These are phyloP conservation scores for Colletotrichum agaves DNA, from an alignment of 2,329 filamentous ascomycete species.

Conservation along the genomic window DNA sequence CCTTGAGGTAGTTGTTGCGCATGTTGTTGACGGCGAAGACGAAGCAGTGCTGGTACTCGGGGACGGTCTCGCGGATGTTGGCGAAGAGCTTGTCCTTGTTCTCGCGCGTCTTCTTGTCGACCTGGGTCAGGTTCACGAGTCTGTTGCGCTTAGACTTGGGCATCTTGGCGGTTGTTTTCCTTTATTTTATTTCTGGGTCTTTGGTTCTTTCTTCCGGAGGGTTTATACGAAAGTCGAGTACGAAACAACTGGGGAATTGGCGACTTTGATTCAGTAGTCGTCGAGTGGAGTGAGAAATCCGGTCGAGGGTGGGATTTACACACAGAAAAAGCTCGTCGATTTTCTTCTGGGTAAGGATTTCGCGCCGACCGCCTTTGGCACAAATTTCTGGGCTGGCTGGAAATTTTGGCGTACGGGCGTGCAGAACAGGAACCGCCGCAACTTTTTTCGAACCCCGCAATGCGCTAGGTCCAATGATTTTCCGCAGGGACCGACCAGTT, in stretches of 20 bases:
- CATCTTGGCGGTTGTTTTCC: constrained; percentile 66
- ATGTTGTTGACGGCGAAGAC: constrained; percentile 96
- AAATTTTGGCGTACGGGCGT: constrained; percentile 32
- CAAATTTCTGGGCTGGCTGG: constrained; percentile 25
- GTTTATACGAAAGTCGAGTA: not conserved
- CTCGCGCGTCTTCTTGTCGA: constrained; percentile 91
- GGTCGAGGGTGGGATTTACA: constrained; percentile 2
- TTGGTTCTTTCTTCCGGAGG: constrained; percentile 11
- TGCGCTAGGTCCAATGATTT: constrained; percentile 39
- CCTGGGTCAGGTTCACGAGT: constrained; percentile 90
- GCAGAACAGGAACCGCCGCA: constrained; percentile 18
- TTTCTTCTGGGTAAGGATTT: constrained; percentile 30
- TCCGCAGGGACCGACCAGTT: constrained; percentile 34
- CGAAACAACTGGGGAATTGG: not conserved
- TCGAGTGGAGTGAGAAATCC: no score
- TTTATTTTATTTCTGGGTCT: constrained; percentile 6
- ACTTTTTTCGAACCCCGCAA: constrained; percentile 41
- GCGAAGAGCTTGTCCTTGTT: constrained; percentile 90
- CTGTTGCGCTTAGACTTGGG: constrained; percentile 95
- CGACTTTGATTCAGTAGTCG: not conserved
- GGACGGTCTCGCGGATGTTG: constrained; percentile 86
- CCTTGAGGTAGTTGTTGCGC: constrained; percentile 96
- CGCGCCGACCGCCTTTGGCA: constrained; percentile 37
- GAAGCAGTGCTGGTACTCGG: constrained; percentile 90
- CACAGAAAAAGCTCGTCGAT: not conserved